These are phyloP conservation scores for Aspergillus sp. DNA, from an alignment of 2,329 filamentous ascomycete species.

Conservation along the genomic window DNA sequence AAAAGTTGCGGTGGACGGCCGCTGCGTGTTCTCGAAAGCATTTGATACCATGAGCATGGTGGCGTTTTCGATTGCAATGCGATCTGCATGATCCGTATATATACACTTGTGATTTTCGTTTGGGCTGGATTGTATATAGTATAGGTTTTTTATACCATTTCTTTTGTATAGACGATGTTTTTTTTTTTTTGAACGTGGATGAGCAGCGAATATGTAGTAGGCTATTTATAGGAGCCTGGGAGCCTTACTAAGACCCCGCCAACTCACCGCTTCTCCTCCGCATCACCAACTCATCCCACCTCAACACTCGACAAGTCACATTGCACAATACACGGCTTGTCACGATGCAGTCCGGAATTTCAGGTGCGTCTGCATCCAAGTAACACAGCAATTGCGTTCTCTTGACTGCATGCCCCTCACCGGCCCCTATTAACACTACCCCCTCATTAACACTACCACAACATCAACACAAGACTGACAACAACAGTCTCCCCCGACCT, in stretches of 20 bases:
- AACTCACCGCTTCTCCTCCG: conserved; percentile 25
- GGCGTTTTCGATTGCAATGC: conserved; percentile 24
- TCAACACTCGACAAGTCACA: conserved; percentile 9
- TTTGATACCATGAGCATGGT: conserved; percentile 28
- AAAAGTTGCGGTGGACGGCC: conserved; percentile 1
- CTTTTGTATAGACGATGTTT: conserved; percentile 5
- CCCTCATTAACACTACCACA: background rate
- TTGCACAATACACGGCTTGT: conserved; percentile 9
- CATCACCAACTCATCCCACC: conserved; percentile 9
- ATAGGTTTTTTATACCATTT: conserved; percentile 3
- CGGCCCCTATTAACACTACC: background rate
- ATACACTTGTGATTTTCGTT: conserved; percentile 7
- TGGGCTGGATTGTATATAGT: conserved; percentile 19
- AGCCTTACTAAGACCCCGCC: conserved; percentile 10
- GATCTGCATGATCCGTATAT: conserved; percentile 17
- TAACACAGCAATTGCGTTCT: too few species aligned
- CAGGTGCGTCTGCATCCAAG: conserved; percentile 30
- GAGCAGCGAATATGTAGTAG: background rate
- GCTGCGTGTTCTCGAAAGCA: conserved; percentile 19
- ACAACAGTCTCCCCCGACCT: conserved; percentile 44
- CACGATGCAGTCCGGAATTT: conserved; percentile 50
- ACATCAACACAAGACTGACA: background rate
- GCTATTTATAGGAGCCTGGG: background rate
- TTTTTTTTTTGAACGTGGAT: too few species aligned
- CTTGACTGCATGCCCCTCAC: background rate